Evolutionary conservation across 805 yeast genomes (phyloP), one percentile per base, ranked within the genome.

Genomic region (Candida tallmaniae): DNA sequence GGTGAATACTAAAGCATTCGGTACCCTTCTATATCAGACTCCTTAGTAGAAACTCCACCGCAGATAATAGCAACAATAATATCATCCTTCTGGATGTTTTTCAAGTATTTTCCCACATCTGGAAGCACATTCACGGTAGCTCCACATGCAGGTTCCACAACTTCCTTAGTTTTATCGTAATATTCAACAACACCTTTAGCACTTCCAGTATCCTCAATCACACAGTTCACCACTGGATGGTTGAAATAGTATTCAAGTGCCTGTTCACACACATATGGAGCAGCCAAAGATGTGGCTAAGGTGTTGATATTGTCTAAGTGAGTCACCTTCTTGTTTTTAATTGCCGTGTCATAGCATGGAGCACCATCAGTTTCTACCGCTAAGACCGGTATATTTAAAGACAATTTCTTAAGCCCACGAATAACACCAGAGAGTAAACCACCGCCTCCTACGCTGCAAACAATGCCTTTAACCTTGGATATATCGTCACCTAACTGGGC

Each of bases 361-460:
- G 62, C 52, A 23, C 50, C 56, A 10, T 31, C 21, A 2, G 63
- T 48, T 39, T 59, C 64, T 23, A 59, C 44, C 2, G 56, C 56
- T 13, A 59, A 30, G 2, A 58, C 53, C 0, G 58, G 55, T 1
- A 49, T 50, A 8, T 45, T 23, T 6, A 35, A 8, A 6, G 50
- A 29, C 12, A 22, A 24, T 9, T 29, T 25, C 12, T 41, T 31
- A 12, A 56, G 39, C 4, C 62, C 65, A 6, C 38, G 39, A 9
- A 56, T 48, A 3, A 58, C 38, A 1, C 65, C 65, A 38, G 45
- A 48, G 41, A 56, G 50, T 17, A 59, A 44, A 4, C 65, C 63
- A 4, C 64, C 65, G n/a, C 65, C 65, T 8, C 65, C 65, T 26
- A 51, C 57, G 31, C 60, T 52, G 35, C 58, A 53, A 5, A 56